A percentile compares a stretch with the other conserved stretches of the same genome.
Evolutionary conservation across 2,329 filamentous ascomycete species (phyloP).

Genomic region (Cladosporium velox): DNA sequence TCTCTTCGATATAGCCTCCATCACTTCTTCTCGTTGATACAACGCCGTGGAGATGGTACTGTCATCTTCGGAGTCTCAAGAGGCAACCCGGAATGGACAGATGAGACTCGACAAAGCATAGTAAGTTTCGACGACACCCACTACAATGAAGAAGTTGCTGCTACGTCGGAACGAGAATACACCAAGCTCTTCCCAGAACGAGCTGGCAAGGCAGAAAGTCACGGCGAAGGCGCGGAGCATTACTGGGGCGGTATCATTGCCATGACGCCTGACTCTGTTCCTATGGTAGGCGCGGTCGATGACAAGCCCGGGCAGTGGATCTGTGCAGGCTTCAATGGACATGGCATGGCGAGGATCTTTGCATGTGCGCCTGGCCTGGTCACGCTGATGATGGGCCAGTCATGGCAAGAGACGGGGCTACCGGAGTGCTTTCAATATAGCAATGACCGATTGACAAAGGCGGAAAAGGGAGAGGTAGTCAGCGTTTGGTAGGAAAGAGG

Average conservation of each 20-base stretch:
- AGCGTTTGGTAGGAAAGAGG: neutral
- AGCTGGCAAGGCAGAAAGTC: constrained; percentile 23
- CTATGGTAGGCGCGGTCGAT: constrained; percentile 48
- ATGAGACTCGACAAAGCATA: constrained; percentile 27
- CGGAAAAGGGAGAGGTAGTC: neutral
- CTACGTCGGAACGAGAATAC: constrained; percentile 43
- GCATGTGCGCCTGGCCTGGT: constrained; percentile 47
- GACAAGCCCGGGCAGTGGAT: constrained; percentile 49
- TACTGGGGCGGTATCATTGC: constrained; percentile 53
- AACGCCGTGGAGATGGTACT: constrained; percentile 47
- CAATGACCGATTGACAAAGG: constrained; percentile 12
- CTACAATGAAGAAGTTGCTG: constrained; percentile 45
- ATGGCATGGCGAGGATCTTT: constrained; percentile 52
- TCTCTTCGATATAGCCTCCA: constrained; percentile 50
- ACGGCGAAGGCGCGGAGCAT: constrained; percentile 50
- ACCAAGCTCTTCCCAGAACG: constrained; percentile 39
- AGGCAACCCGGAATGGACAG: constrained; percentile 41
- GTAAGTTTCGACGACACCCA: constrained; percentile 44
- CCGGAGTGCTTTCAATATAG: constrained; percentile 31
- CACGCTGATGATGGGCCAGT: constrained; percentile 42
- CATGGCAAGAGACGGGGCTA: constrained; percentile 27
- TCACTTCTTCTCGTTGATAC: constrained; percentile 55
- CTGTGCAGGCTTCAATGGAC: constrained; percentile 54
- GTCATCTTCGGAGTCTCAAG: constrained; percentile 48
- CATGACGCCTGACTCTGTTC: constrained; percentile 49